Evolutionary conservation across 495 filamentous ascomycete species (phyloP).

Genomic region (Letharia columbiana): DNA sequence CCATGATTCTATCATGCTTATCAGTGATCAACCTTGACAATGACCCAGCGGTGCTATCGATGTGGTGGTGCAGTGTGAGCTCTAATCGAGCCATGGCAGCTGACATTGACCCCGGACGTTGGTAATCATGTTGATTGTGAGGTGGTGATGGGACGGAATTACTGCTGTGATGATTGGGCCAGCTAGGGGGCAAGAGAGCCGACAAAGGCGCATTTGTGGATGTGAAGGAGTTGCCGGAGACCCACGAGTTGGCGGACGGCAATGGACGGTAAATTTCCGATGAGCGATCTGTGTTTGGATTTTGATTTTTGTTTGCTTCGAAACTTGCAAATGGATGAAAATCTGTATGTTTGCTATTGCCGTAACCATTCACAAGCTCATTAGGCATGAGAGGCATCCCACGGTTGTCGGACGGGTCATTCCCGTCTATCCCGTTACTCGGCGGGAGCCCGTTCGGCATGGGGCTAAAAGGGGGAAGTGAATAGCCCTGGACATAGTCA

Average conservation of each 20-base stretch:
- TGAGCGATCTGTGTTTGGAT: not conserved
- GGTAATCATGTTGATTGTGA: constrained; percentile 21
- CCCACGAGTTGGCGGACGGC: constrained; percentile 22
- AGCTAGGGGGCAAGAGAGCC: constrained; percentile 18
- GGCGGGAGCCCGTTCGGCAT: constrained; percentile 6
- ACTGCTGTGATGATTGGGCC: constrained; percentile 17
- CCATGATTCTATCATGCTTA: constrained; percentile 23
- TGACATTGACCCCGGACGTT: constrained; percentile 18
- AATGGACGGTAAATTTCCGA: constrained; percentile 8
- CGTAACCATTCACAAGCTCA: not conserved
- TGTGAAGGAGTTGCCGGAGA: constrained; percentile 22
- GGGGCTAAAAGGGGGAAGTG: constrained; percentile 27
- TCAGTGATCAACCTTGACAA: constrained; percentile 23
- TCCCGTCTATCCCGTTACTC: not conserved
- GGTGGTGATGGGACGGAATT: constrained; percentile 27
- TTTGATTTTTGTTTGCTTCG: not conserved
- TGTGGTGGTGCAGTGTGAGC: constrained; percentile 26
- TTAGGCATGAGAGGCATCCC: not conserved
- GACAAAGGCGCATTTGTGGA: constrained; percentile 15
- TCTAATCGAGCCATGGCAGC: constrained; percentile 22
- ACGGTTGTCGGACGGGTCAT: not conserved
- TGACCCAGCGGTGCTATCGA: constrained; percentile 20
- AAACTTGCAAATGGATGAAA: not conserved
- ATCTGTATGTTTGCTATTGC: not conserved
- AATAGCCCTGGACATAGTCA: constrained; percentile 20